phyloP scores from a whole-genome alignment of 306 rosid species.

The Herpetospermum pedunculosum region DNA sequence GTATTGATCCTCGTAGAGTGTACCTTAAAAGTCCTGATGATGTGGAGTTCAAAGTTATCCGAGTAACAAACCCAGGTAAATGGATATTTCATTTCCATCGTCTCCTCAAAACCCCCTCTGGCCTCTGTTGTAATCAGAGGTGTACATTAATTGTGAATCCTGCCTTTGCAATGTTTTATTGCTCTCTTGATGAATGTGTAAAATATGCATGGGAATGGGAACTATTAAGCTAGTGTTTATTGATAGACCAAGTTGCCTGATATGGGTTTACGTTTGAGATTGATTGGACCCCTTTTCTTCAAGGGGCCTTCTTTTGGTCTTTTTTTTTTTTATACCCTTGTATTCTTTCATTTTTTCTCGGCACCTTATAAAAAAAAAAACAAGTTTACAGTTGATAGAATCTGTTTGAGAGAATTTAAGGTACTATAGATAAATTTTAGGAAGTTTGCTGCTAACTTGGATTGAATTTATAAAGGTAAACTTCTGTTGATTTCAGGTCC shows the following conservation, averaged over 20 bases:
- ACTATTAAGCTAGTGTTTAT: not conserved
- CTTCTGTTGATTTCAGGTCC: conserved; percentile 63
- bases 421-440: no score
- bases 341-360: no score
- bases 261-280: not conserved
- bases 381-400: no score
- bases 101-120: not conserved
- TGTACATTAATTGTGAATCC: not conserved
- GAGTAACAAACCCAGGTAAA: conserved; percentile 53
- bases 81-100: not conserved
- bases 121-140: not conserved
- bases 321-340: no score
- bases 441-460: not conserved
- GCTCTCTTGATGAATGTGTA: not conserved
- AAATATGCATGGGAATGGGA: not conserved
- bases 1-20: conserved; percentile 88
- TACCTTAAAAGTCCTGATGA: conserved; percentile 58
- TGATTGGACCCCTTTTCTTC: no score
- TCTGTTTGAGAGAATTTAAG: no score
- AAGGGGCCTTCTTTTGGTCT: no score
- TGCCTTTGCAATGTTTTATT: not conserved
- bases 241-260: not conserved
- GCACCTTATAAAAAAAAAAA: no score
- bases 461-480: not conserved
- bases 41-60: conserved; percentile 54